Percentiles rank a stretch among this genome's conserved stretches.
phyloP scores from a whole-genome alignment of 208 protist genomes.

The Leishmania tarentolae region DNA sequence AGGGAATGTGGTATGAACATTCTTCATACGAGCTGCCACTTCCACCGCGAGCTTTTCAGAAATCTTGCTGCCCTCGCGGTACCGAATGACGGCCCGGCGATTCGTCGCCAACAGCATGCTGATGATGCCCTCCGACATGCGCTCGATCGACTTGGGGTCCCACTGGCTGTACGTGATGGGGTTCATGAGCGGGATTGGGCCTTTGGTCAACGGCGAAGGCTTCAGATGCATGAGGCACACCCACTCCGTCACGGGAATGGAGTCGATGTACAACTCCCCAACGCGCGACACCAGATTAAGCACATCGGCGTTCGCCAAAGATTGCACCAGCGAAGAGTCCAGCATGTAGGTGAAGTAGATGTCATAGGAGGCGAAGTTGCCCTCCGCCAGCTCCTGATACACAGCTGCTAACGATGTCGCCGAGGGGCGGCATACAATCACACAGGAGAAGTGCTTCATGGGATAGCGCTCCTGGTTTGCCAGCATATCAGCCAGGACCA shows the following conservation, averaged over 20 bases:
- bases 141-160: conserved; percentile 60
- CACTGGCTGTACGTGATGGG: conserved; percentile 81
- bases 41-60: conserved; percentile 78
- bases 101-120: conserved; percentile 89
- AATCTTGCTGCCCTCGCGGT: conserved; percentile 63
- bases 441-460: conserved; percentile 95
- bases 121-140: conserved; percentile 78
- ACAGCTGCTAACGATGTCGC: conserved; percentile 84
- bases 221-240: conserved; percentile 73
- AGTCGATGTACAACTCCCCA: conserved; percentile 96
- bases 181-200: conserved; percentile 51
- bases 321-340: conserved; percentile 71
- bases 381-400: conserved; percentile 91
- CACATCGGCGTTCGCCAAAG: conserved; percentile 95
- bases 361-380: conserved; percentile 84
- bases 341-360: conserved; percentile 95
- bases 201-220: conserved; percentile 43
- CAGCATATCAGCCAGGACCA: conserved; percentile 97
- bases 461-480: conserved; percentile 82
- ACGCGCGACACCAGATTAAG: conserved; percentile 92
- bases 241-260: conserved; percentile 89
- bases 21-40: conserved; percentile 77
- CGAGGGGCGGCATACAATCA: conserved; percentile 93
- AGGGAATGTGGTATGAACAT: conserved; percentile 84
- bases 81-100: conserved; percentile 82